phyloP scores from a whole-genome alignment of 2,329 filamentous ascomycete species.

The Hirsutella rhossiliensis region DNA sequence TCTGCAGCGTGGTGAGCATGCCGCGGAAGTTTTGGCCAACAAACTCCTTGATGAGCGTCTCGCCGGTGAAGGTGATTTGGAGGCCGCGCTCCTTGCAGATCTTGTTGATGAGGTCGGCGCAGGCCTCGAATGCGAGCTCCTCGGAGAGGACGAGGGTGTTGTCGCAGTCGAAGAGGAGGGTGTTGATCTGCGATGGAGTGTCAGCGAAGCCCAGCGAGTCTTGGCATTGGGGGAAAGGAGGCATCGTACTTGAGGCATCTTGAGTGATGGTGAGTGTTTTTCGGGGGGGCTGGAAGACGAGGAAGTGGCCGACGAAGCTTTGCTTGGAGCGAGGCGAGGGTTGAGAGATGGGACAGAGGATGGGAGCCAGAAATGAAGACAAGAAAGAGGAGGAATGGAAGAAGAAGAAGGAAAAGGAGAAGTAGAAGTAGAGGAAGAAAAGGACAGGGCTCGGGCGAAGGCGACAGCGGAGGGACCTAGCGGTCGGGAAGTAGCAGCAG shows the following conservation, averaged over 20 bases:
- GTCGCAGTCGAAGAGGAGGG: constrained; percentile 68
- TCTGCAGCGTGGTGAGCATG: constrained; percentile 69
- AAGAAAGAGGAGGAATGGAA: too few species aligned
- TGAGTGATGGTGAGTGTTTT: neutral
- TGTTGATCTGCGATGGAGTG: constrained; percentile 40
- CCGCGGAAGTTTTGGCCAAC: constrained; percentile 92
- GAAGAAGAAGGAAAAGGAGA: neutral
- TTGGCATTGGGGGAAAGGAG: neutral
- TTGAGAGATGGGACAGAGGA: neutral
- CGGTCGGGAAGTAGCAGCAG: too few species aligned
- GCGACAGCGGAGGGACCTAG: too few species aligned
- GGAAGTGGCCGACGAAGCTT: neutral
- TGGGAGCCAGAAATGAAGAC: too few species aligned
- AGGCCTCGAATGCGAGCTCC: constrained; percentile 82
- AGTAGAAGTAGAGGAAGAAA: neutral
- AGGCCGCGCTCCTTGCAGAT: constrained; percentile 59
- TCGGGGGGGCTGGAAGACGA: neutral
- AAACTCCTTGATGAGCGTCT: constrained; percentile 71
- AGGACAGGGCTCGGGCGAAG: neutral
- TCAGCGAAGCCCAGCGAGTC: neutral
- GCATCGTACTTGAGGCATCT: neutral
- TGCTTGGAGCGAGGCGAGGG: neutral
- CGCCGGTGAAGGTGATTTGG: constrained; percentile 60
- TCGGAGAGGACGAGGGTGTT: constrained; percentile 92
- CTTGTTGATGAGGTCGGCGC: constrained; percentile 78